phyloP scores from a whole-genome alignment of 352 stramenopile species.

The Phytophthora multivora region DNA sequence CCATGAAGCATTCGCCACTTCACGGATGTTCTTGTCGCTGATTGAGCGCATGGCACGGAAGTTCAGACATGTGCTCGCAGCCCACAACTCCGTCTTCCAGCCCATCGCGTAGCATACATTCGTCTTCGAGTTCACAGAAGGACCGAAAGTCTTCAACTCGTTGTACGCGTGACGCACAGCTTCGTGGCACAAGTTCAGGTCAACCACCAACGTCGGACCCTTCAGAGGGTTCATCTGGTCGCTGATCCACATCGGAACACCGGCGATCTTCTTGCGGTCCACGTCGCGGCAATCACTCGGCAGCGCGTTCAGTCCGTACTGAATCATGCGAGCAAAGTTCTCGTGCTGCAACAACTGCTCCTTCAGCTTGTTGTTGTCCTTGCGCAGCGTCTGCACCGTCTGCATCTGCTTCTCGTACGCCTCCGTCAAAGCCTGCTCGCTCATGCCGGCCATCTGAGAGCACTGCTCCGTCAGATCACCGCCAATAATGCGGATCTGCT shows the following conservation, averaged over 20 bases:
- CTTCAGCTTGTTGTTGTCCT: slow-evolving; percentile 88
- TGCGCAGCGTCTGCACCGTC: slow-evolving; percentile 77
- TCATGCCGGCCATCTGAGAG: slow-evolving; percentile 84
- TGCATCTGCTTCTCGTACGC: slow-evolving; percentile 86
- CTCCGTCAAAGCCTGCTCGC: slow-evolving; percentile 75
- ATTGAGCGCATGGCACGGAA: slow-evolving; percentile 72
- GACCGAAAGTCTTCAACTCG: slow-evolving; percentile 75
- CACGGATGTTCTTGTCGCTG: slow-evolving; percentile 67
- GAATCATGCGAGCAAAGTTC: slow-evolving; percentile 86
- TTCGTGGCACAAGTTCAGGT: slow-evolving; percentile 79
- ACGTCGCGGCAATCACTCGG: slow-evolving; percentile 79
- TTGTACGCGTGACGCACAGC: slow-evolving; percentile 82
- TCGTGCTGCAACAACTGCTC: slow-evolving; percentile 83
- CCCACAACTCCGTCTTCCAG: slow-evolving; percentile 86
- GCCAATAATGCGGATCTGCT: slow-evolving; percentile 85
- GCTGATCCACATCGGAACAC: slow-evolving; percentile 78
- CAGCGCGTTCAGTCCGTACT: slow-evolving; percentile 80
- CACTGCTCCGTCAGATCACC: slow-evolving; percentile 78
- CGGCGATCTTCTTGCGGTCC: slow-evolving; percentile 78
- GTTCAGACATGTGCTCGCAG: slow-evolving; percentile 73
- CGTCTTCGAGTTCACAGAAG: slow-evolving; percentile 81
- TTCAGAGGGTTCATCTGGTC: slow-evolving; percentile 84
- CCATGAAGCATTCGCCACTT: slow-evolving; percentile 76
- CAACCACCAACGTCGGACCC: slow-evolving; percentile 73
- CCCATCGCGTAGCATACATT: slow-evolving; percentile 88